These are phyloP conservation scores for Penstemon davidsonii DNA, from an alignment of 257 asterid genomes.

Conservation along the genomic window DNA sequence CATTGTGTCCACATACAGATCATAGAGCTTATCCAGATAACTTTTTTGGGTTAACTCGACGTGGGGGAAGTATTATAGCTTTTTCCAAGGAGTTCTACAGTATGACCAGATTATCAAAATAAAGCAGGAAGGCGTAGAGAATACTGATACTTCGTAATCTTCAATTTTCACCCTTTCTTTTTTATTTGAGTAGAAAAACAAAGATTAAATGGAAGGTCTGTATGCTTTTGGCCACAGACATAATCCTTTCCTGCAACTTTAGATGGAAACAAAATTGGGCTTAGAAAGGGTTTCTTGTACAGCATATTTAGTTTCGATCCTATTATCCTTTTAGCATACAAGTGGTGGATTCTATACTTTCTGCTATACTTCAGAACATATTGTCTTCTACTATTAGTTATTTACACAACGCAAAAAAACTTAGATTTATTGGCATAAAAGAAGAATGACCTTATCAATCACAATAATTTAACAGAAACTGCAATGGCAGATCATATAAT, in stretches of 20 bases:
- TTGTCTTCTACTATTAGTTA: not conserved
- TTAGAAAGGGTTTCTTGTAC: not conserved
- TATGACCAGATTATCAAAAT: not conserved
- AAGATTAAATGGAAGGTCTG: not conserved
- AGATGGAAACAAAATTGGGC: not conserved
- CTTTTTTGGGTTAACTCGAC: not conserved
- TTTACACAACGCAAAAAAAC: no score
- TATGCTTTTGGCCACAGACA: not conserved
- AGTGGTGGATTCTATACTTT: not conserved
- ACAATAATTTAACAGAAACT: slow-evolving; percentile 13
- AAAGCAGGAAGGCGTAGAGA: not conserved
- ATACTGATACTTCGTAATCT: not conserved
- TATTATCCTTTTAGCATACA: not conserved
- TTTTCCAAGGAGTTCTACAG: not conserved
- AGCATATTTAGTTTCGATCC: not conserved
- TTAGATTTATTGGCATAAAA: no score
- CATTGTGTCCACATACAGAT: not conserved
- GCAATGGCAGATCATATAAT: slow-evolving; percentile 1
- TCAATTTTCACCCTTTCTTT: not conserved
- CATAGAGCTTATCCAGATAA: not conserved
- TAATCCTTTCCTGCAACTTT: no score
- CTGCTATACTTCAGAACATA: not conserved
- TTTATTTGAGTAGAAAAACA: not conserved
- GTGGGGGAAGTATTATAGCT: not conserved
- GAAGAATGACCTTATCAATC: not conserved